Base-by-base conservation (phyloP, 75 land plant genomes). In the Cupressus sempervirens region DNA sequence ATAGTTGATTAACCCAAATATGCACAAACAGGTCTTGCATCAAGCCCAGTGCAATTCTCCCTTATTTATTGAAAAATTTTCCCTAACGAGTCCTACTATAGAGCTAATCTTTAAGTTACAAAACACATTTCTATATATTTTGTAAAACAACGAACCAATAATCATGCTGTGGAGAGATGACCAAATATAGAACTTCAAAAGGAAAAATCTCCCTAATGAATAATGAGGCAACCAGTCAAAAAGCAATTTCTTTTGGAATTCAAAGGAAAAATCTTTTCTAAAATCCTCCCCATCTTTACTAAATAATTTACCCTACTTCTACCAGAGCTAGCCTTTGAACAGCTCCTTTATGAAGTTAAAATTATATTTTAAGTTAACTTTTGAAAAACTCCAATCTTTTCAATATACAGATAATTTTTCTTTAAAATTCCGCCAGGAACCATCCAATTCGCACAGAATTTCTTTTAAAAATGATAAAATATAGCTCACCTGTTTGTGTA, bases 401-500 rank as follows among this genome's bases (percentile, higher is more conserved):
- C 67, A 62, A 23, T 23, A 62, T 26, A 29, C 62, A 56, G 20
- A 56, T 20, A 20, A 38, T 38, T 56, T 56, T 16, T 56, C 4
- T 56, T 56, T 56, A 4, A 56, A 62, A 23, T 62, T 62, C n/a
- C 8, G n/a, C 23, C 29, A 62, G 26, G 8, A 62, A 62, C n/a
- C 26, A 7, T 23, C 67, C n/a, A 62, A 23, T 23, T 62, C 1
- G n/a, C 67, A 62, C 1, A 62, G 26, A 23, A 12, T 50, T 50
- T 1, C 0, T 50, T 50, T 50, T 5, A 62, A 62, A 6, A 8
- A 26, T 23, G n/a, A 62, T 26, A 62, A 62, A 62, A 62, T 23
- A 7, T 62, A 26, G 9, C 67, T 23, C 4, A 62, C 67, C 67
- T 62, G 29, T 83, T 86, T 68, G 90, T 92, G 68, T 87, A 97